phyloP scores from a whole-genome alignment of 1,139 yeast genomes.

The Blastobotrys arbuscula region DNA sequence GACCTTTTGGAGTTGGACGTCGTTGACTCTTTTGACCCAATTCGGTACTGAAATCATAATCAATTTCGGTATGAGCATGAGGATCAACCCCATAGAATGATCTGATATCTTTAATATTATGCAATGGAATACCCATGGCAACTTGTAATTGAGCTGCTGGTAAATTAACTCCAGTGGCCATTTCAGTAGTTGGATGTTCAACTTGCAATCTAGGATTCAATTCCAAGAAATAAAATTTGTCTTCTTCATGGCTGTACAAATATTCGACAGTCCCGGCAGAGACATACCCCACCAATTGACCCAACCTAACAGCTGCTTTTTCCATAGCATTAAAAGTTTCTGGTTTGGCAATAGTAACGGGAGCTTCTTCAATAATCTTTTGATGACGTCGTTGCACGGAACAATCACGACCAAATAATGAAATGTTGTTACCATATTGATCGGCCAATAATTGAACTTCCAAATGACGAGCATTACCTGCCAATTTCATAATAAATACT shows the following conservation, averaged over 20 bases:
- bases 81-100: slow-evolving; percentile 94
- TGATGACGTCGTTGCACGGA: slow-evolving; percentile 97
- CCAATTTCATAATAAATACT: slow-evolving; percentile 87
- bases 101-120: slow-evolving; percentile 88
- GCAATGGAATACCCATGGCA: slow-evolving; percentile 99
- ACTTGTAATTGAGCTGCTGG: slow-evolving; percentile 98
- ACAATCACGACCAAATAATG: slow-evolving; percentile 93
- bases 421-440: slow-evolving; percentile 91
- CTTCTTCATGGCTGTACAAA: slow-evolving; percentile 87
- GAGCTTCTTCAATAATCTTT: slow-evolving; percentile 94
- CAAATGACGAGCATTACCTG: slow-evolving; percentile 92
- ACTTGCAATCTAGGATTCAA: slow-evolving; percentile 97
- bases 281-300: slow-evolving; percentile 93
- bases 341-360: slow-evolving; percentile 85
- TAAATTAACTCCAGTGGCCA: slow-evolving; percentile 96
- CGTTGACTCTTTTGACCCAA: slow-evolving; percentile 74
- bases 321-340: slow-evolving; percentile 90
- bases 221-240: slow-evolving; percentile 92
- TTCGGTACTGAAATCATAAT: slow-evolving; percentile 77
- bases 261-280: slow-evolving; percentile 99
- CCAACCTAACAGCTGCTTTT: slow-evolving; percentile 93
- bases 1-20: slow-evolving; percentile 93
- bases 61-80: slow-evolving; percentile 82
- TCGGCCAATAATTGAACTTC: slow-evolving; percentile 94
- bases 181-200: slow-evolving; percentile 98